Conservation (phyloP, 2,329 filamentous ascomycete genomes). For the Dactylella cylindrospora region DNA sequence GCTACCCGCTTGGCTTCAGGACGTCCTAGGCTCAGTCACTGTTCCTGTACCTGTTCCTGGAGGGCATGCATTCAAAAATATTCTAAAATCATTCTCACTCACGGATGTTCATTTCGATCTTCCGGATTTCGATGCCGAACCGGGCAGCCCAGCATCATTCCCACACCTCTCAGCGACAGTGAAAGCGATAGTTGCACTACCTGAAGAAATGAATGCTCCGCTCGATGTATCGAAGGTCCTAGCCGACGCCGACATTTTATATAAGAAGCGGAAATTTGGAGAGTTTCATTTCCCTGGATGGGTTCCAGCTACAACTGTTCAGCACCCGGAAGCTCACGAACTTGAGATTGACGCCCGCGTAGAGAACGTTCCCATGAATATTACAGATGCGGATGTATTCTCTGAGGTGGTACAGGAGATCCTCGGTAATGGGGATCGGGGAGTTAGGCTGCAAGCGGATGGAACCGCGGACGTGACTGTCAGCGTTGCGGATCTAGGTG, state of each 20-base stretch:
- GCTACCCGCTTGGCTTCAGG: slow-evolving; percentile 78
- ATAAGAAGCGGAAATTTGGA: slow-evolving; percentile 75
- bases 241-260: slow-evolving; percentile 78
- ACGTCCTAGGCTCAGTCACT: slow-evolving; percentile 77
- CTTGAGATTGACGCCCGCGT: slow-evolving; percentile 76
- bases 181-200: slow-evolving; percentile 73
- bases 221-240: slow-evolving; percentile 75
- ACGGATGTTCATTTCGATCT: slow-evolving; percentile 82
- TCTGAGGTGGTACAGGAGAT: slow-evolving; percentile 77
- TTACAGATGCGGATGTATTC: slow-evolving; percentile 78
- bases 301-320: slow-evolving; percentile 77
- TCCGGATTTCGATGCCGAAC: slow-evolving; percentile 76
- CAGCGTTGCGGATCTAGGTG: slow-evolving; percentile 71
- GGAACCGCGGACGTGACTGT: slow-evolving; percentile 82
- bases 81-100: slow-evolving; percentile 85
- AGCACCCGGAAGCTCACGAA: slow-evolving; percentile 60
- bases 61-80: slow-evolving; percentile 69
- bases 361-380: slow-evolving; percentile 74
- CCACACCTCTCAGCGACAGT: slow-evolving; percentile 83
- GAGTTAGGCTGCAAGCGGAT: slow-evolving; percentile 71
- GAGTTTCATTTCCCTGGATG: slow-evolving; percentile 76
- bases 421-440: slow-evolving; percentile 67
- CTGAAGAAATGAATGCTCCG: slow-evolving; percentile 82
- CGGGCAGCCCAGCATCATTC: slow-evolving; percentile 69
- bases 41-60: slow-evolving; percentile 83